Percentiles rank a stretch among this genome's conserved stretches.
Evolutionary conservation across 2,329 filamentous ascomycete genomes (phyloP).

Genomic region (Hortaea sp.): DNA sequence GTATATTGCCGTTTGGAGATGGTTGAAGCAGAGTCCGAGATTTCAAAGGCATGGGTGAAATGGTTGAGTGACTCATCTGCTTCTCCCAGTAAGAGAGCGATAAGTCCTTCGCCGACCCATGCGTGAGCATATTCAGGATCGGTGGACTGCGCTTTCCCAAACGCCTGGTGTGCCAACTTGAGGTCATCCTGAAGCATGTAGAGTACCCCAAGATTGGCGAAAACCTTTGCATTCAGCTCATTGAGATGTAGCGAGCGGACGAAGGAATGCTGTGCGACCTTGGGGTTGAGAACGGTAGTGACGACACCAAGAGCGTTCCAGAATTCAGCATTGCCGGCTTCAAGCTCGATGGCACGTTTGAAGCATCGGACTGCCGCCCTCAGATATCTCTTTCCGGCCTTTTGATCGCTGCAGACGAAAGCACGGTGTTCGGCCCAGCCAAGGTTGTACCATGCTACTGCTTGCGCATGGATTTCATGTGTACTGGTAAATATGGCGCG

Average conservation of each 20-base stretch:
- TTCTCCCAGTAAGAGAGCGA: slow-evolving; percentile 69
- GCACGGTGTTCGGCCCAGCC: slow-evolving; percentile 88
- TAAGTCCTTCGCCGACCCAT: slow-evolving; percentile 85
- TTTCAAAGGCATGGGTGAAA: slow-evolving; percentile 90
- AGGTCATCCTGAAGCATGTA: slow-evolving; percentile 77
- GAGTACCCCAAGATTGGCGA: slow-evolving; percentile 84
- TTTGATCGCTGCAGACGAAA: slow-evolving; percentile 52
- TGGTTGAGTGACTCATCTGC: slow-evolving; percentile 67
- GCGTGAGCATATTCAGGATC: slow-evolving; percentile 90
- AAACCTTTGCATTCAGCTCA: slow-evolving; percentile 70
- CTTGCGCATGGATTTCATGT: slow-evolving; percentile 73
- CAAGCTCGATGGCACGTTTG: slow-evolving; percentile 90
- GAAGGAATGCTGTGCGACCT: slow-evolving; percentile 86
- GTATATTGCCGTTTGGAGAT: slow-evolving; percentile 71
- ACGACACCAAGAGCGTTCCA: slow-evolving; percentile 94
- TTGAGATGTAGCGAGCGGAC: slow-evolving; percentile 87
- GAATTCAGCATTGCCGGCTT: slow-evolving; percentile 88
- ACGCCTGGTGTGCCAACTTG: slow-evolving; percentile 79
- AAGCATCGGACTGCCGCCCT: slow-evolving; percentile 81
- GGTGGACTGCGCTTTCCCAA: slow-evolving; percentile 81
- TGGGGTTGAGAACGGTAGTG: slow-evolving; percentile 74
- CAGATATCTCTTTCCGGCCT: slow-evolving; percentile 56
- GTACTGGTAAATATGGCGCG: slow-evolving; percentile 65
- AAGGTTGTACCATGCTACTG: slow-evolving; percentile 94
- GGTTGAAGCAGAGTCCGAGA: slow-evolving; percentile 66